phyloP scores from a whole-genome alignment of 176 grass and related monocot genomes.

The Oryza nivara region DNA sequence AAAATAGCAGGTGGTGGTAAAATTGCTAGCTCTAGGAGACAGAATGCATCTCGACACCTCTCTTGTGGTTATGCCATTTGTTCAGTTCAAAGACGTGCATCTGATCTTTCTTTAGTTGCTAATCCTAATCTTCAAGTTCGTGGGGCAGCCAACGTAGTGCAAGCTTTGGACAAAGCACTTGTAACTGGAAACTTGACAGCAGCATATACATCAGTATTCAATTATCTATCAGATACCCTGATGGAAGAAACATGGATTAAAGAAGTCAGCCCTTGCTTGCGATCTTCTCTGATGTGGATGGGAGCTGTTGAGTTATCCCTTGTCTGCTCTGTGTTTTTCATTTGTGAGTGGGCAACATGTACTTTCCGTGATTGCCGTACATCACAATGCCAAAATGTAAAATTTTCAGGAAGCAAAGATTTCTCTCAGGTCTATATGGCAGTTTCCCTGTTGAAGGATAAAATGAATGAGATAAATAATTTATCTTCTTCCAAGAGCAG shows the following conservation, averaged over 20 bases:
- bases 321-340: conserved; percentile 96
- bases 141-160: conserved; percentile 86
- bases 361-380: conserved; percentile 91
- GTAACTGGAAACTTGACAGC: conserved; percentile 64
- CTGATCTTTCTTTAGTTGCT: conserved; percentile 73
- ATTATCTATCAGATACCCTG: conserved; percentile 83
- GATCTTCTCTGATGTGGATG: conserved; percentile 96
- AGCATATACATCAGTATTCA: conserved; percentile 85
- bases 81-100: conserved; percentile 79
- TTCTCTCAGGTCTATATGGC: conserved; percentile 87
- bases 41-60: conserved; percentile 72
- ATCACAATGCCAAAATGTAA: conserved; percentile 53
- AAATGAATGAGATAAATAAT: conserved; percentile 81
- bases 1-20: conserved; percentile 62
- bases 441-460: conserved; percentile 84
- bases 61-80: conserved; percentile 82
- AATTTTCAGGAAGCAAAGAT: conserved; percentile 93
- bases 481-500: conserved; percentile 61
- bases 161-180: conserved; percentile 88
- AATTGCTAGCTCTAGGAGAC: conserved; percentile 61
- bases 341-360: conserved; percentile 99
- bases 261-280: conserved; percentile 92
- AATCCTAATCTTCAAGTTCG: conserved; percentile 80
- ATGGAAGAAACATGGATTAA: conserved; percentile 95
- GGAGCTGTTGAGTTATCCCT: conserved; percentile 79